Conservation (phyloP, 1,284 basidiomycete species). For the Leccinum fuscescens region DNA sequence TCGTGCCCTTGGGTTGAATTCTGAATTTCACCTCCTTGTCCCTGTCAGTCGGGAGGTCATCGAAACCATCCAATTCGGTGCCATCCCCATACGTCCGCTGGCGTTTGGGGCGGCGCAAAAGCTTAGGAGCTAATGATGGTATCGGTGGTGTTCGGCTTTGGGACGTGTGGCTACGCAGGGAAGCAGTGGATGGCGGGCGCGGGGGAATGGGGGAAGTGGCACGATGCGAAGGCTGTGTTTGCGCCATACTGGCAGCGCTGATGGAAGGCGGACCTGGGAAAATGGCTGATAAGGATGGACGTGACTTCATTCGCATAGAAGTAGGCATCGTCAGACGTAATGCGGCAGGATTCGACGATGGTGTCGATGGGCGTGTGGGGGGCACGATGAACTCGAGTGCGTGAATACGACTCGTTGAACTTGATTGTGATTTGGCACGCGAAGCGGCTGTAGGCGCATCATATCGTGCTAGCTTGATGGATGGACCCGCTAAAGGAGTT, state of each 20-base stretch:
- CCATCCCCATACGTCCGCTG: slow-evolving; percentile 83
- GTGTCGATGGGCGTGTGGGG: slow-evolving; percentile 73
- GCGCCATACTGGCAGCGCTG: slow-evolving; percentile 24
- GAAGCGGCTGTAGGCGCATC: slow-evolving; percentile 76
- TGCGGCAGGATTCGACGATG: slow-evolving; percentile 69
- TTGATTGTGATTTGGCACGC: slow-evolving; percentile 67
- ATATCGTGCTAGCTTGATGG: slow-evolving; percentile 52
- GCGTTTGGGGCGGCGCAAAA: slow-evolving; percentile 74
- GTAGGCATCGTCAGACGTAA: slow-evolving; percentile 86
- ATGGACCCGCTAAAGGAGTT: slow-evolving; percentile 33
- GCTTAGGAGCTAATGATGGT: slow-evolving; percentile 52
- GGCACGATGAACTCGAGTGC: slow-evolving; percentile 65
- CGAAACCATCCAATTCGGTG: slow-evolving; percentile 87
- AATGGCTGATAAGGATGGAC: slow-evolving; percentile 70
- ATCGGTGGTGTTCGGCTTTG: slow-evolving; percentile 32
- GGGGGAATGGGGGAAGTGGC: slow-evolving; percentile 57
- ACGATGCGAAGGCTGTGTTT: slow-evolving; percentile 35
- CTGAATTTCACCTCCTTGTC: slow-evolving; percentile 74
- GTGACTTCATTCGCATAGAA: slow-evolving; percentile 64
- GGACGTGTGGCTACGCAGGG: slow-evolving; percentile 36
- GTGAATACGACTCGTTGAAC: slow-evolving; percentile 57
- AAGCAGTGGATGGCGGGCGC: slow-evolving; percentile 50
- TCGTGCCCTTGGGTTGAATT: slow-evolving; percentile 66
- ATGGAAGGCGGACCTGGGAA: slow-evolving; percentile 51
- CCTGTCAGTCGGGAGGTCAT: slow-evolving; percentile 85